A percentile compares a stretch with the other conserved stretches of the same genome.
These are phyloP conservation scores for Phalaenopsis aphrodite DNA, from an alignment of 106 monocot species.

Conservation along the genomic window DNA sequence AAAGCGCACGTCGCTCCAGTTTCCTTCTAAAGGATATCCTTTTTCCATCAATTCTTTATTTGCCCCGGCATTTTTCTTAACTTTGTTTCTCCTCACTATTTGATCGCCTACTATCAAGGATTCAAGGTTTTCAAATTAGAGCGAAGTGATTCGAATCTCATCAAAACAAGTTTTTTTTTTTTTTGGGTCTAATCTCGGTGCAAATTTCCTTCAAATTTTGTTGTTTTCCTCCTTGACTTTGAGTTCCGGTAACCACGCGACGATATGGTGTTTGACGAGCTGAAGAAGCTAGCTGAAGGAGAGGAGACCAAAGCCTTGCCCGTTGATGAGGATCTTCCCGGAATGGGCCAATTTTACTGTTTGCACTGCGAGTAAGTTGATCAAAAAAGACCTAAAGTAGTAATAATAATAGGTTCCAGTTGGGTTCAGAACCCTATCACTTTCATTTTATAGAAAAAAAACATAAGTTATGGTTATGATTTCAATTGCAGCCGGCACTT, in stretches of 20 bases:
- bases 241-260: slow-evolving; percentile 40
- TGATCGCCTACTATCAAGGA: background rate
- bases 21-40: slow-evolving; percentile 88
- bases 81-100: background rate
- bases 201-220: background rate
- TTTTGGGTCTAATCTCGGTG: background rate
- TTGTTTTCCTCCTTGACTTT: slow-evolving; percentile 9
- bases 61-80: background rate
- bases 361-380: slow-evolving; percentile 77
- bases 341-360: slow-evolving; percentile 98
- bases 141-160: background rate
- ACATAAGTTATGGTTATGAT: background rate
- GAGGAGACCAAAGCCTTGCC: slow-evolving; percentile 37
- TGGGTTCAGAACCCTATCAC: background rate
- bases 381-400: background rate
- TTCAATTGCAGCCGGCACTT: slow-evolving; percentile 65
- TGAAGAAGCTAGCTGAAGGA: slow-evolving; percentile 53
- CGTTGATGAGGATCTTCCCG: slow-evolving; percentile 73
- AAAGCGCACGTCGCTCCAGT: slow-evolving; percentile 71
- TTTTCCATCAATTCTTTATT: slow-evolving; percentile 3
- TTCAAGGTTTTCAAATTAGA: background rate
- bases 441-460: background rate
- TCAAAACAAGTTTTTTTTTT: background rate
- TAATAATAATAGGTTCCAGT: too few relatives aligned
- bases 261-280: slow-evolving; percentile 67